A percentile compares a stretch with the other conserved stretches of the same genome.
These are phyloP conservation scores for Geoglossum cookeanum DNA, from an alignment of 2,329 filamentous ascomycete genomes.

Conservation along the genomic window DNA sequence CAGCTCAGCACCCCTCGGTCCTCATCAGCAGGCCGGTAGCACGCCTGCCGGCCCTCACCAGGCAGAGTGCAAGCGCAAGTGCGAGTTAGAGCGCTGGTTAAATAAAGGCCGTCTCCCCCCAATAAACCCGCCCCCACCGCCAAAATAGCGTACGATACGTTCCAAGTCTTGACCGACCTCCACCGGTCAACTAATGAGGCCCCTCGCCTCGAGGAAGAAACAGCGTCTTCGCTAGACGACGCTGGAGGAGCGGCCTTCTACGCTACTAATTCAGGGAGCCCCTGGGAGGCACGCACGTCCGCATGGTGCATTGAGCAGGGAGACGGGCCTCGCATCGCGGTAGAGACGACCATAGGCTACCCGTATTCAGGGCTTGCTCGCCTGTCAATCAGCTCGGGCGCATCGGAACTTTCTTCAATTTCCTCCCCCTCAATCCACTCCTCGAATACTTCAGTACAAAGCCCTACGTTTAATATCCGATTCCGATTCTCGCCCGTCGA, in stretches of 20 bases:
- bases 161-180: constrained; percentile 1
- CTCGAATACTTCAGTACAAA: not conserved
- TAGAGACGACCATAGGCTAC: not conserved
- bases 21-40: not conserved
- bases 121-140: not conserved
- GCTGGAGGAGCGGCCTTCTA: not conserved
- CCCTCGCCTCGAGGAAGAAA: not conserved
- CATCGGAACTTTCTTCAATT: not conserved
- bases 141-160: constrained; percentile 2
- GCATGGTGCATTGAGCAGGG: constrained; percentile 2
- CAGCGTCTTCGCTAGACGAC: not conserved
- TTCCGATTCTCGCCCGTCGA: not conserved
- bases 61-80: not conserved
- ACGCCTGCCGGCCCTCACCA: too few species aligned
- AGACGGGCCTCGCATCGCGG: not conserved
- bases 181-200: constrained; percentile 1
- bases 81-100: not conserved
- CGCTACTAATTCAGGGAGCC: not conserved
- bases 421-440: not conserved
- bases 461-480: not conserved
- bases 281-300: constrained; percentile 1
- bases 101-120: not conserved
- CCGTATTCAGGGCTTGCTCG: not conserved
- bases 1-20: not conserved
- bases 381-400: not conserved